phyloP scores from a whole-genome alignment of 495 filamentous ascomycete species.

The Penicillium bialowiezense region DNA sequence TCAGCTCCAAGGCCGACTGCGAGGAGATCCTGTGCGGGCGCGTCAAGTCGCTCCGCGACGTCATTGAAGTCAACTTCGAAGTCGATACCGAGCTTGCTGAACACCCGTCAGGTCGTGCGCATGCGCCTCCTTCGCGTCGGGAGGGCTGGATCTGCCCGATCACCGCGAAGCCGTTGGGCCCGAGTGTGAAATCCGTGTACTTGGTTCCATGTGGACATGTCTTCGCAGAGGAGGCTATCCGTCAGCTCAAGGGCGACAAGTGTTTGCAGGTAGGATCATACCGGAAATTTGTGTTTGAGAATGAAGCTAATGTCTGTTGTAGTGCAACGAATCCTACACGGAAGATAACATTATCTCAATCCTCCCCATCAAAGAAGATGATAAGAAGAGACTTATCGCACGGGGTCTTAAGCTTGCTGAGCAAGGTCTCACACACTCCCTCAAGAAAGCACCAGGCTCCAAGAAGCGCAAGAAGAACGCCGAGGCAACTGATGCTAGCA shows the following conservation, averaged over 20 bases:
- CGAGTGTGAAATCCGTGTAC: slow-evolving; percentile 78
- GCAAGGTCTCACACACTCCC: slow-evolving; percentile 73
- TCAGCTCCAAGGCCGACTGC: slow-evolving; percentile 55
- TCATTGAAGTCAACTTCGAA: slow-evolving; percentile 85
- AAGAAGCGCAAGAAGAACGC: slow-evolving; percentile 70
- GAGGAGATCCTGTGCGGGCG: slow-evolving; percentile 65
- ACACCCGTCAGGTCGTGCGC: slow-evolving; percentile 23
- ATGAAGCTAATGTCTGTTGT: neutral
- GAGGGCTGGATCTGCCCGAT: slow-evolving; percentile 79
- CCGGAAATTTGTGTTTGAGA: neutral
- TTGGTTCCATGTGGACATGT: slow-evolving; percentile 95
- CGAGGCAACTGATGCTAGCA: slow-evolving; percentile 13
- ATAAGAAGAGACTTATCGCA: slow-evolving; percentile 65
- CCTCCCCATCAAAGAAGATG: slow-evolving; percentile 65
- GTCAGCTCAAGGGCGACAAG: slow-evolving; percentile 64
- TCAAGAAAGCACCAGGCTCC: slow-evolving; percentile 73
- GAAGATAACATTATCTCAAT: slow-evolving; percentile 80
- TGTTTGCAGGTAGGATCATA: slow-evolving; percentile 55
- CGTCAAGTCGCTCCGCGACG: slow-evolving; percentile 80
- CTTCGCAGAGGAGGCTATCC: slow-evolving; percentile 80
- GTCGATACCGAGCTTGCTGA: slow-evolving; percentile 42
- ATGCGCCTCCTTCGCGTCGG: slow-evolving; percentile 38
- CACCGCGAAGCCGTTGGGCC: slow-evolving; percentile 80
- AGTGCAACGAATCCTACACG: slow-evolving; percentile 73
- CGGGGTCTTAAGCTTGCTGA: slow-evolving; percentile 64